Base-by-base conservation (phyloP, 371 early-diverging fungal species). In the Mucor piriformis region DNA sequence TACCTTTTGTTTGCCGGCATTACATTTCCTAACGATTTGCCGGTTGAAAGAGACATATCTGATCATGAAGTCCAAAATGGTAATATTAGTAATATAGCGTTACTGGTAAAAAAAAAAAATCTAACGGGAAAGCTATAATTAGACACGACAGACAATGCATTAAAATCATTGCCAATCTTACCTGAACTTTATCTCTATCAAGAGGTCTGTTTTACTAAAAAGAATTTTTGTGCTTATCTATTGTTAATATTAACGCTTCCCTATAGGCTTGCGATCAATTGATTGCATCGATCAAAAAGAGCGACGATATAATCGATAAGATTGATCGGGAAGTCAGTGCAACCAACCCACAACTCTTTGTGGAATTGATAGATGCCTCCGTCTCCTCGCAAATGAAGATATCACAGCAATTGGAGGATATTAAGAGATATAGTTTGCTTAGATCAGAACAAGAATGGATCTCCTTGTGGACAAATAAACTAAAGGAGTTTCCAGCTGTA, bases 171-270 rank as follows among this genome's bases (percentile, higher is more conserved):
- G 7, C 7, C 42, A 12, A 38, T 24, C 24, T 38, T 57, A 38
- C 57, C 57, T 25, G 49, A 57, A 29, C 15, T 57, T 18, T 38
- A 57, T 8, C 27, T 57, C n/a, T 57, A 38, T 20, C 38, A 57
- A 29, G 8, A 34, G 10, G 49, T 38, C 24, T 13, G n/a, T 18
- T 35, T n/a, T 24, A 23, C 10, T 16, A 40, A 6, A 16, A 8
- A 18, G 18, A 18, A 18, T 16, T 16, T 37, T 7, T 37, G 15
- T 37, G 6, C 18, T n/a, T 16, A 16, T 40, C 15, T 16, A 40
- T 40, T 16, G 6, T 6, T 5, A 40, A 16, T n/a, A 40, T n/a
- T n/a, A 40, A n/a, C 18, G 18, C 13, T 38, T 6, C 18, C 8
- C 18, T 42, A 18, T 42, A 42, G 42, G 42, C 52, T 24, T 55